Base-by-base conservation (phyloP, 148 eudicot species). In the Rheum nobile region DNA sequence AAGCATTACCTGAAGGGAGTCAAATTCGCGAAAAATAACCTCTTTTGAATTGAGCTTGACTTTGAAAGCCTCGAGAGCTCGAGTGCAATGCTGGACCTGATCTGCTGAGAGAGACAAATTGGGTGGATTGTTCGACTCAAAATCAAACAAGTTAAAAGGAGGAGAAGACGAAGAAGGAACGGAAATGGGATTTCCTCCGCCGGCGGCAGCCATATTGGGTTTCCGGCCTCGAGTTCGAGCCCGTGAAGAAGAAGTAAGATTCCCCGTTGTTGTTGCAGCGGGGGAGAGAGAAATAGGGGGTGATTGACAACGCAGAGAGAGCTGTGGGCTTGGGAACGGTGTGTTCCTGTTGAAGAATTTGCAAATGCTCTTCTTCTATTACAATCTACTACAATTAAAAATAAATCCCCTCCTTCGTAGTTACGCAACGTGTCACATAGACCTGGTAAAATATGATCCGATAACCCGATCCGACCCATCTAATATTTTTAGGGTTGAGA, bases 21-120 rank as follows among this genome's bases (percentile, higher is more conserved):
- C 37, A 88, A 93, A 93, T 82, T 93, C 98, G 17, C 80, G 78
- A 31, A 12, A 75, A 75, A 91, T 83, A 48, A 71, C 34, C 2
- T 76, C 73, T 22, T 83, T 84, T 31, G 71, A 57, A 54, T 71
- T 75, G n/a, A 84, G 37, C 77, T 90, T 91, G 13, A 76, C 71
- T 74, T 83, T 85, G 73, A 93, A 78, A 42, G 75, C 68, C 8
- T 71, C 32, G 61, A 91, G 85, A 71, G 98, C 97, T 48, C 80
- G 82, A 46, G 79, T 77, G 77, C 92, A 91, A 78, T 74, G 22
- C 1, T 82, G 80, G 39, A 81, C 71, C 78, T 91, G 95, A 46
- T 88, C 85, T 63, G 82, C 44, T 1, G 89, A 78, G 76, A 93
- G 88, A 38, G 76, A 29, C 43, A 76, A n/a, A 5, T 35, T 76